Percentiles rank a stretch among this genome's conserved stretches.
Evolutionary conservation across 2,329 filamentous ascomycete species (phyloP).

Genomic region (Penicillium capsulatum): DNA sequence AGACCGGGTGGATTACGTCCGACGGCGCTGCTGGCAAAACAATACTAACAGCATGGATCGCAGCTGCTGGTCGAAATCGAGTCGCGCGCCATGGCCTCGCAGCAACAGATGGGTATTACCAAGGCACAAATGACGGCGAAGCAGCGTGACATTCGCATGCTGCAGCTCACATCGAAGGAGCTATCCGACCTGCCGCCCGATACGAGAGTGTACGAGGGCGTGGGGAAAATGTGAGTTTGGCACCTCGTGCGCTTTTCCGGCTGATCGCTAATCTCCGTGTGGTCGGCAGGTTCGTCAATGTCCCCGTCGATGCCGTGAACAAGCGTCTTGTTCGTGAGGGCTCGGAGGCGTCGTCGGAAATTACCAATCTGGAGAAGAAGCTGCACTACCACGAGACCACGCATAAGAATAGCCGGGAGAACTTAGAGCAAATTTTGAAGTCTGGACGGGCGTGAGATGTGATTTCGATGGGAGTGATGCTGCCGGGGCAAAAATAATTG

Average conservation of each 20-base stretch:
- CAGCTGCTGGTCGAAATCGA: conserved; percentile 93
- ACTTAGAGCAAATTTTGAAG: conserved; percentile 83
- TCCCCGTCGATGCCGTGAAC: conserved; percentile 68
- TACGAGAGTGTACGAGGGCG: conserved; percentile 85
- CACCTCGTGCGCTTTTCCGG: too few species aligned
- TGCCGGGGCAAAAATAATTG: not conserved
- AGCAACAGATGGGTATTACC: conserved; percentile 86
- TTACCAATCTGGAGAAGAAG: conserved; percentile 79
- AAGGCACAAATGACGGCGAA: conserved; percentile 79
- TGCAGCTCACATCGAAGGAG: conserved; percentile 82
- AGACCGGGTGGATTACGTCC: too few species aligned
- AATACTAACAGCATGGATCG: conserved; percentile 12
- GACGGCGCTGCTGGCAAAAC: too few species aligned
- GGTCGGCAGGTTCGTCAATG: conserved; percentile 82
- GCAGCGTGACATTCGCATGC: conserved; percentile 81
- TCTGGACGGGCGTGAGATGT: conserved; percentile 39
- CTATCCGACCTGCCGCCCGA: conserved; percentile 68
- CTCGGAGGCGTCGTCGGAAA: conserved; percentile 69
- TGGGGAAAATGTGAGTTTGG: conserved; percentile 92
- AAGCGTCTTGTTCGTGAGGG: conserved; percentile 72
- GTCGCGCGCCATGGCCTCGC: conserved; percentile 77
- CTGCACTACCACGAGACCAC: conserved; percentile 92
- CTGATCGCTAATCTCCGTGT: conserved; percentile 3
- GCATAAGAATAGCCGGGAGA: conserved; percentile 85
- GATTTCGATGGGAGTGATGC: not conserved